Base-by-base conservation (phyloP, 345 rosid species). In the Sisymbrium altissimum region DNA sequence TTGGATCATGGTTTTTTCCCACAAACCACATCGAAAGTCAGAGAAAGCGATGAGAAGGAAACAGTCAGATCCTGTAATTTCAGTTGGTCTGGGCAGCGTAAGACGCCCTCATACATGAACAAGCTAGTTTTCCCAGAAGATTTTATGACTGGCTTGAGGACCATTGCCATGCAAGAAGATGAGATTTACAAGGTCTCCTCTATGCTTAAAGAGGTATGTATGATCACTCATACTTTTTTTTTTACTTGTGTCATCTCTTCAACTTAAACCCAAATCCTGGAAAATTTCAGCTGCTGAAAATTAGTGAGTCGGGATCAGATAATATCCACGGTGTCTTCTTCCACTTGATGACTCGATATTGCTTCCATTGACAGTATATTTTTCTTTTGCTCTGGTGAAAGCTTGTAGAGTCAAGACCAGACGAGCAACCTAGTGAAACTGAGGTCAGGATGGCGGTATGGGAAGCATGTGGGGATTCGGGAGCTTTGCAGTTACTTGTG, bases 1-100 rank as follows among this genome's bases (percentile, higher is more conserved):
- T 81, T 93, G 53, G 84, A 81, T 67, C 66, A 78, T 70, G 94
- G 98, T 57, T 86, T 91, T 76, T 89, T 88, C 66, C 83, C 86
- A 27, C 68, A 54, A 19, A 68, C 27, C 66, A 44, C 79, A 71
- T 60, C 89, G 48, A 82, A 75, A 14, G 62, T 40, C 57, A 77
- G 82, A 80, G 70, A 63, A 63, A 78, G 38, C 41, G 60, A 38
- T 30, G 63, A 76, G 58, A 6, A 15, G 27, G 79, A 70, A 56
- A 73, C 21, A 33, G 81, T 68, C 21, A 40, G 38, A 52, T 64
- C 70, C 70, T 77, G 77, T 80, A 84, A 80, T 82, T 89, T 84
- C 75, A 93, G 97, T 83, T 93, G 98, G 96, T 87, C 96, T 74
- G 98, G 98, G 72, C 83, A 85, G 72, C 97, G 98, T 57, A 83